Evolutionary conservation across 2,329 filamentous ascomycete species (phyloP).

Genomic region (Nothomitra cinnamomea): DNA sequence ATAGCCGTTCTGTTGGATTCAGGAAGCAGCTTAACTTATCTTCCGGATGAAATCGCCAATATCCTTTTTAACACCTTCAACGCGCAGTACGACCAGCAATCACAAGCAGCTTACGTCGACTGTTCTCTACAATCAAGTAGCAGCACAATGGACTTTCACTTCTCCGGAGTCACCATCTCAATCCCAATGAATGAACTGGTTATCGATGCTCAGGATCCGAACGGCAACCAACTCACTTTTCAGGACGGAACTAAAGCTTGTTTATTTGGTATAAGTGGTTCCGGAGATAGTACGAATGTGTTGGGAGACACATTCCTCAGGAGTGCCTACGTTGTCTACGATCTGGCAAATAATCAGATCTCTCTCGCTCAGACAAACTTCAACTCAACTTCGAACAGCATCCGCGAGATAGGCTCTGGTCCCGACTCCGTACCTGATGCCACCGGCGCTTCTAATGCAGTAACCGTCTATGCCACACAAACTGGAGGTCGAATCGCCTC

Average conservation of each 20-base stretch:
- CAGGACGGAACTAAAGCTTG: conserved; percentile 22
- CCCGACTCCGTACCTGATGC: conserved; percentile 33
- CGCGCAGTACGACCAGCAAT: conserved; percentile 36
- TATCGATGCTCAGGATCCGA: conserved; percentile 23
- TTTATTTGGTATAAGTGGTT: conserved; percentile 33
- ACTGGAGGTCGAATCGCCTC: conserved; percentile 23
- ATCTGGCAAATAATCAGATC: conserved; percentile 41
- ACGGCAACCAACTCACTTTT: conserved; percentile 21
- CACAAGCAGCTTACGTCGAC: conserved; percentile 31
- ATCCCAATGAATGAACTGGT: conserved; percentile 39
- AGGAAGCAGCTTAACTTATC: conserved; percentile 49
- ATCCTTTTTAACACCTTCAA: conserved; percentile 40
- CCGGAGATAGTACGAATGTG: conserved; percentile 29
- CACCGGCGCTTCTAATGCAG: conserved; percentile 31
- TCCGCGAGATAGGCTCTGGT: conserved; percentile 37
- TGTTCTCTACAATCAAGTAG: conserved; percentile 33
- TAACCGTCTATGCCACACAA: conserved; percentile 27
- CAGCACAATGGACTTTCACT: conserved; percentile 38
- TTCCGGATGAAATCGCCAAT: conserved; percentile 34
- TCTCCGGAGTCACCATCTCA: conserved; percentile 35
- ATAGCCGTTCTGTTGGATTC: conserved; percentile 55
- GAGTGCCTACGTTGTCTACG: conserved; percentile 46
- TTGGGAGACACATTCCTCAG: conserved; percentile 47
- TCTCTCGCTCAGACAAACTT: conserved; percentile 43
- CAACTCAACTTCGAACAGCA: conserved; percentile 31